Percentiles rank a stretch among this genome's conserved stretches.
These are phyloP conservation scores for Triangularia setosa DNA, from an alignment of 2,329 filamentous ascomycete genomes.

Conservation along the genomic window DNA sequence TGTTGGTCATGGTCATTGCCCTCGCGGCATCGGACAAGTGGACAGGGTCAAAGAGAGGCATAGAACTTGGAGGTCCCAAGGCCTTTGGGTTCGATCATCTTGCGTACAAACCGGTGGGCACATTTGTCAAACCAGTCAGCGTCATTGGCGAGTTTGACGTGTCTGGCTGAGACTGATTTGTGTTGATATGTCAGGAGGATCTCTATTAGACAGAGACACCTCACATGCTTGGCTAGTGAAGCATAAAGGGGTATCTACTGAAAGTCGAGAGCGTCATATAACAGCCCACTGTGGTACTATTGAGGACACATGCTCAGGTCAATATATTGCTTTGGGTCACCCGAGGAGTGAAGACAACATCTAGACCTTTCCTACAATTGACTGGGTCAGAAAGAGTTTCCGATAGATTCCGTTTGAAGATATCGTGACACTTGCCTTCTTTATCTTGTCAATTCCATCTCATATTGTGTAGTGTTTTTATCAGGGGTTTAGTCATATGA, in stretches of 20 bases:
- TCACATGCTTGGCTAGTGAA: background rate
- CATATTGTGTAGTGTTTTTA: no score
- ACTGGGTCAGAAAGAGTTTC: background rate
- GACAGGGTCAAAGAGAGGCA: conserved; percentile 42
- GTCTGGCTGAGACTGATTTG: background rate
- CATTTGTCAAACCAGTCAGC: conserved; percentile 46
- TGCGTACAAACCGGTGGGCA: conserved; percentile 45
- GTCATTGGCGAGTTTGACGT: conserved; percentile 49
- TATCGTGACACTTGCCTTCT: background rate
- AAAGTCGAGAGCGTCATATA: background rate
- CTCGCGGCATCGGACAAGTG: conserved; percentile 43
- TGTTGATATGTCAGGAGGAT: background rate
- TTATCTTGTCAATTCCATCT: background rate
- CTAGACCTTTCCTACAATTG: background rate
- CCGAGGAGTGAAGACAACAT: background rate
- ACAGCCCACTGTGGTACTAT: background rate
- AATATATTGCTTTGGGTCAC: background rate
- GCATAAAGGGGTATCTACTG: no score
- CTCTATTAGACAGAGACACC: background rate
- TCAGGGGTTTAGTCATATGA: no score
- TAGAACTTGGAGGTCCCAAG: conserved; percentile 48
- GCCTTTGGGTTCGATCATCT: conserved; percentile 47
- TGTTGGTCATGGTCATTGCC: conserved; percentile 47
- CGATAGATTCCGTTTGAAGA: background rate
- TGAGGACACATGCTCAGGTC: background rate